Evolutionary conservation across 169 alveolate species (phyloP).

Genomic region (Eimeria necatrix): DNA sequence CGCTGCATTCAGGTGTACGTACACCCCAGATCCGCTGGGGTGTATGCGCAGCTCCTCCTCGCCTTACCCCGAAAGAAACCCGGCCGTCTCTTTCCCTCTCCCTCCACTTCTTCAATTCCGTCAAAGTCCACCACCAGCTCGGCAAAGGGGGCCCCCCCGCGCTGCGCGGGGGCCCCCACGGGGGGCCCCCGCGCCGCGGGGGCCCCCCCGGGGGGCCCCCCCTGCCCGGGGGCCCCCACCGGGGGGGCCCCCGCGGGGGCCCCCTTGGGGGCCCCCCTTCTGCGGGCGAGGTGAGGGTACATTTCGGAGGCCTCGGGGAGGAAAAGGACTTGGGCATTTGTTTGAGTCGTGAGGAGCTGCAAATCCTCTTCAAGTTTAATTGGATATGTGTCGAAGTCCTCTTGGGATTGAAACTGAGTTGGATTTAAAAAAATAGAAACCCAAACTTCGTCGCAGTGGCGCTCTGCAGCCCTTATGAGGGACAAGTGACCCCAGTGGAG

Average conservation of each 20-base stretch:
- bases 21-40: no score
- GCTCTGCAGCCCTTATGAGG: conserved; percentile 29
- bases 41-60: background rate
- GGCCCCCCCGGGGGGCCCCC: background rate
- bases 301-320: background rate
- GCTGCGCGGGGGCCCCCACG: background rate
- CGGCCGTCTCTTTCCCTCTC: conserved; percentile 68
- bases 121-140: conserved; percentile 29
- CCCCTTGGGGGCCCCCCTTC: no score
- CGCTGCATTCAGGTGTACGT: no score
- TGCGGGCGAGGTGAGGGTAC: background rate
- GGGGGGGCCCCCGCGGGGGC: background rate
- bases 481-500: conserved; percentile 73
- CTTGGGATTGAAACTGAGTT: conserved; percentile 57
- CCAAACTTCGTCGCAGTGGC: conserved; percentile 74
- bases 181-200: background rate
- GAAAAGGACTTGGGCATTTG: conserved; percentile 8
- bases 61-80: conserved; percentile 48
- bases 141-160: background rate
- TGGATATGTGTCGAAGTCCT: conserved; percentile 71
- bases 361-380: conserved; percentile 33
- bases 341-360: background rate
- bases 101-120: conserved; percentile 37
- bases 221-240: background rate
- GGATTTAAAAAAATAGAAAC: conserved; percentile 56